A percentile compares a stretch with the other conserved stretches of the same genome.
These are phyloP conservation scores for Onygena corvina DNA, from an alignment of 2,329 filamentous ascomycete genomes.

Conservation along the genomic window DNA sequence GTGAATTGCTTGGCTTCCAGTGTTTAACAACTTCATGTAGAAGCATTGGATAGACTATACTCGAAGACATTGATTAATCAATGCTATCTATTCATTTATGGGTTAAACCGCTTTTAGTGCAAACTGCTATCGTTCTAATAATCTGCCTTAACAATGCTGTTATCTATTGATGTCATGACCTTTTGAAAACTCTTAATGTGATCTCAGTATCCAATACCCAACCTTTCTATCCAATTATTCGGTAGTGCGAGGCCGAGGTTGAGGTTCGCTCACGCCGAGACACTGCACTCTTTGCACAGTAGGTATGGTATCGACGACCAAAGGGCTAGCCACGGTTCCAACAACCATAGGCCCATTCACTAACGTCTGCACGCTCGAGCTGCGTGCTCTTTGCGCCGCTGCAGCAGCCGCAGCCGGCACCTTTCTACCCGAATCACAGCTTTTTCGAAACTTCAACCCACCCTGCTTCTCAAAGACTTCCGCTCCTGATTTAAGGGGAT, in stretches of 20 bases:
- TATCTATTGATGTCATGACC: background rate
- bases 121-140: background rate
- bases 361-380: background rate
- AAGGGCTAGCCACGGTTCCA: background rate
- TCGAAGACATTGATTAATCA: too few relatives aligned
- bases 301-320: too few relatives aligned
- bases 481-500: background rate
- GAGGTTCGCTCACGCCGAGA: background rate
- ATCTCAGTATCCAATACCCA: background rate
- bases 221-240: background rate
- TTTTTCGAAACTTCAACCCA: background rate
- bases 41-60: too few relatives aligned
- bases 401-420: background rate
- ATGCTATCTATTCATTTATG: too few relatives aligned
- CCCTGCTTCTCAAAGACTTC: background rate
- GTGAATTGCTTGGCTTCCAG: background rate
- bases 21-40: too few relatives aligned
- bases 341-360: background rate
- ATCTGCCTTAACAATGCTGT: background rate
- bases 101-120: background rate
- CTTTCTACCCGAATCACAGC: background rate
- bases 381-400: background rate
- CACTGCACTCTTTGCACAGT: too few relatives aligned
- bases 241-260: background rate
- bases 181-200: background rate